Conservation (phyloP, 2,329 filamentous ascomycete genomes). For the Hypoxylon sp. region DNA sequence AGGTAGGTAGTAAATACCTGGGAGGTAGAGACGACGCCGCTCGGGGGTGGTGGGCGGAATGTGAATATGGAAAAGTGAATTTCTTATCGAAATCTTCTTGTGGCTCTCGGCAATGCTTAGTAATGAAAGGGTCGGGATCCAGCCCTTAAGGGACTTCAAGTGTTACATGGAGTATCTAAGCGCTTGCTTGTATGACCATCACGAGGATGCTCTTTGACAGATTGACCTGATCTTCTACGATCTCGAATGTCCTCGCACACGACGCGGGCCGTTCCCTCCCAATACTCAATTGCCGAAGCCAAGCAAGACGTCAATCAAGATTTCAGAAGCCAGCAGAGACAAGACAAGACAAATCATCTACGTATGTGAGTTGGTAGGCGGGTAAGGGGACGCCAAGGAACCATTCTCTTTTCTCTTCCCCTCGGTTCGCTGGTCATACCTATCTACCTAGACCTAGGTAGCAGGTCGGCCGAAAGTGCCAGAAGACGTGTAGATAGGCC, state of each 20-base stretch:
- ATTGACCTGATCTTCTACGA: slow-evolving; percentile 25
- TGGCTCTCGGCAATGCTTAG: slow-evolving; percentile 7
- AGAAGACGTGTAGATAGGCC: background rate
- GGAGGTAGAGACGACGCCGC: slow-evolving; percentile 1
- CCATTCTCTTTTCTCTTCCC: background rate
- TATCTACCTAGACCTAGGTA: too few relatives aligned
- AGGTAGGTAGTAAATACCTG: slow-evolving; percentile 33
- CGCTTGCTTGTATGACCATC: slow-evolving; percentile 4
- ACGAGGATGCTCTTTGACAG: slow-evolving; percentile 7
- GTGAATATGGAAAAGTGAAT: slow-evolving; percentile 15
- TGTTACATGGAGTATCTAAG: background rate
- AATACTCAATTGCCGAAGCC: slow-evolving; percentile 38
- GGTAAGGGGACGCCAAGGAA: slow-evolving; percentile 19
- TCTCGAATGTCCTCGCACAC: slow-evolving; percentile 1
- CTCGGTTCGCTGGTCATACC: background rate
- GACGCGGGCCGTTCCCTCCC: slow-evolving; percentile 22
- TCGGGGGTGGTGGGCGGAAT: slow-evolving; percentile 13
- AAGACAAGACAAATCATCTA: background rate
- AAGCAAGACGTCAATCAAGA: slow-evolving; percentile 28
- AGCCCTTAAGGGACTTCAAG: slow-evolving; percentile 9
- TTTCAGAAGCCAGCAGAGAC: slow-evolving; percentile 4
- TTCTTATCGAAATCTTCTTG: slow-evolving; percentile 1
- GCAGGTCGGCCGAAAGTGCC: slow-evolving; percentile 25
- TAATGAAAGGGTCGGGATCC: slow-evolving; percentile 7
- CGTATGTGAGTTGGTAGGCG: background rate